Conservation (phyloP, 352 stramenopile species). For the Salisapilia sapeloensis region DNA sequence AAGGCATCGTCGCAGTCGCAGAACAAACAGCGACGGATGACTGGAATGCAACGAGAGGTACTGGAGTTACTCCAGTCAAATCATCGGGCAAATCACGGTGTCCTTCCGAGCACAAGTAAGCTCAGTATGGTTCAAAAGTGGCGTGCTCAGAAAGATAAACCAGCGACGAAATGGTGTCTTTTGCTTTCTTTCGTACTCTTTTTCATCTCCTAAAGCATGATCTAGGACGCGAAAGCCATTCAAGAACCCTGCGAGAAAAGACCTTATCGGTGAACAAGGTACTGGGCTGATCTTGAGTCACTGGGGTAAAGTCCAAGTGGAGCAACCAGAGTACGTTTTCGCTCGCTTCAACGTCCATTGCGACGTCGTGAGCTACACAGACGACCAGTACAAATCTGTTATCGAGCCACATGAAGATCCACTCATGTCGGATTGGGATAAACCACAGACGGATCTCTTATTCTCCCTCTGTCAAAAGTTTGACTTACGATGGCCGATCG, state of each 20-base stretch:
- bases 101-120: slow-evolving; percentile 41
- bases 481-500: slow-evolving; percentile 30
- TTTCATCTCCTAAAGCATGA: not conserved
- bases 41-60: slow-evolving; percentile 45
- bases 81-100: slow-evolving; percentile 33
- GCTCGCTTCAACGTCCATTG: slow-evolving; percentile 45
- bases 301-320: slow-evolving; percentile 41
- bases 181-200: not conserved
- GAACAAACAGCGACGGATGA: slow-evolving; percentile 32
- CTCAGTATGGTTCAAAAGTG: slow-evolving; percentile 49
- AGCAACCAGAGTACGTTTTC: slow-evolving; percentile 46
- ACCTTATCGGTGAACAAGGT: slow-evolving; percentile 8
- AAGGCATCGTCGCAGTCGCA: slow-evolving; percentile 2
- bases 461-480: slow-evolving; percentile 29
- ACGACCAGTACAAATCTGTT: slow-evolving; percentile 27
- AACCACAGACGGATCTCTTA: slow-evolving; percentile 38
- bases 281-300: slow-evolving; percentile 28
- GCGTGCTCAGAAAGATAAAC: slow-evolving; percentile 19
- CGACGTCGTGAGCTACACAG: slow-evolving; percentile 24
- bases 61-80: slow-evolving; percentile 45
- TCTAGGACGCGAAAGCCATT: slow-evolving; percentile 32
- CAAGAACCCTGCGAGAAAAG: slow-evolving; percentile 26
- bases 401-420: slow-evolving; percentile 20
- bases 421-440: slow-evolving; percentile 33
- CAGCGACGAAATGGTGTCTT: slow-evolving; percentile 29